Evolutionary conservation across 2,329 filamentous ascomycete genomes (phyloP), one percentile per base, ranked within the genome.

Genomic region (Pseudogymnoascus sp.): DNA sequence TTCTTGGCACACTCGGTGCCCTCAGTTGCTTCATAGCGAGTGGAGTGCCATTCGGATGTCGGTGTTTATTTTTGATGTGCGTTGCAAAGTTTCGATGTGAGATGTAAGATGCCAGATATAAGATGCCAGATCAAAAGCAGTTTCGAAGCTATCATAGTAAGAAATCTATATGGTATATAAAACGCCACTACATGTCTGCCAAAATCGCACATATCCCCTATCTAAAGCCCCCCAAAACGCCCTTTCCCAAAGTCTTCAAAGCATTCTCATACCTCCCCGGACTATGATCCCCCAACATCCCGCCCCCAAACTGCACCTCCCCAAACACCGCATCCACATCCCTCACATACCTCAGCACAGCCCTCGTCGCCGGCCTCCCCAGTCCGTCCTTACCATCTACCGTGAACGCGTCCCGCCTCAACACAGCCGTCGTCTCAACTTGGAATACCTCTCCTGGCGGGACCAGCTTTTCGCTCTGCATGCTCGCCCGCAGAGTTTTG

Each of bases 381-480:
- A 88, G 73, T 15, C 79, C 76, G 5, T 61, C 61, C 10, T 60
- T 61, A 25, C 60, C 63, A 9, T 62, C 61, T 1, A 74, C 4
- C 68, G 72, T 69, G 81, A 89, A 88, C 0, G 87, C 85, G 68
- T 89, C 84, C 10, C 87, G 77, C 66, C 88, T 80, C 64, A 91
- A 75, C 3, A 89, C 87, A 7, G 80, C 79, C 70, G 84, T 85
- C 25, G 81, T 87, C 74, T 90, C 87, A 2, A 92, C 80, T 1
- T 85, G 77, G 69, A 92, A 91, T 0, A 92, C 86, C 71, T 92
- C 88, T 0, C 89, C 89, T 0, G 89, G 89, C 1, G 89, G 89
- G 55, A 90, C 75, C 2, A 92, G 78, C 69, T 91, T 91, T 33
- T 82, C 77, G 60, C 82, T 86, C 64, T 82, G 79, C 85, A 92